Evolutionary conservation across 352 stramenopile species (phyloP), one percentile per base, ranked within the genome.

Genomic region (Globisporangium emineosum): DNA sequence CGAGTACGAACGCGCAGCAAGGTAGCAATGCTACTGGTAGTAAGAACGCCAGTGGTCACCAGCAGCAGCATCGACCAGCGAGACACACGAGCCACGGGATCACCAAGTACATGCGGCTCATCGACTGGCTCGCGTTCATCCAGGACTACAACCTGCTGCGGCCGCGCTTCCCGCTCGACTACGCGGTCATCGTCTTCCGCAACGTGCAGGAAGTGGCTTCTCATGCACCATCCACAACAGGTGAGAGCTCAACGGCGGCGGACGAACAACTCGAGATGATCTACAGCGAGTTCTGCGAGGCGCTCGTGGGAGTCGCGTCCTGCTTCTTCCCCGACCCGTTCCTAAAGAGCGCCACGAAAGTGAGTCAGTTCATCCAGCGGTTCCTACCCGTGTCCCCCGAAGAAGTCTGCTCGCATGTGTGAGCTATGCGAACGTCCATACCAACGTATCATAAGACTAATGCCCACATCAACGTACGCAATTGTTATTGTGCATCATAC

Each of bases 261-360:
- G 51, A 62, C 19, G 47, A 68, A 37, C 62, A 75, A 30, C 65
- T 91, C 12, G 80, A 89, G 55, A 82, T 93, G 75, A 85, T 89
- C 47, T 93, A 81, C 72, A 77, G 72, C 47, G 83, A 87, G 54
- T 93, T 91, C 49, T 90, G 78, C 40, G 83, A 93, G 25, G 83
- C 78, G 0, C 69, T 93, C 52, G 75, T 88, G 29, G 78, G 69
- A 17, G 66, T 91, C 40, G 65, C 81, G 7, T 62, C 77, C 25
- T 84, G 73, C 29, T 87, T 78, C 69, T 81, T 88, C 37, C 83
- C 83, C 1, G 77, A 91, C 35, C 83, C 83, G 59, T 93, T 91
- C 51, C 57, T 87, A 8, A 75, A 71, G 30, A 74, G 68, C 29
- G 75, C 76, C 15, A 77, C 78, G 17, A 86, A 86, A 30, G 60